phyloP scores from a whole-genome alignment of 2,329 filamentous ascomycete species.

The Colletotrichum tropicale region DNA sequence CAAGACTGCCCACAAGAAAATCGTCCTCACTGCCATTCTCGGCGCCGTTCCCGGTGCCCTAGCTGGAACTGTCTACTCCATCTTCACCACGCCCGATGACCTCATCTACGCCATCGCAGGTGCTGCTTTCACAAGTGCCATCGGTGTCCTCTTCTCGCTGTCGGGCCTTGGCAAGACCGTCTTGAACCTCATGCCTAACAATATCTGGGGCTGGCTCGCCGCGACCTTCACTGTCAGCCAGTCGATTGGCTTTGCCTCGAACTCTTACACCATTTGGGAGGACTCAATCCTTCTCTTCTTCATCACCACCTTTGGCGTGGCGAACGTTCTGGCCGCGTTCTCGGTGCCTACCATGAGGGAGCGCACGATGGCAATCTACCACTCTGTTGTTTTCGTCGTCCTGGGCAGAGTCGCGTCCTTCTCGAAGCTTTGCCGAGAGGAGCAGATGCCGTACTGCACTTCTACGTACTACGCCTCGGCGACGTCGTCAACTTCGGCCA shows the following conservation, averaged over 20 bases:
- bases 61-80: slow-evolving; percentile 33
- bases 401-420: slow-evolving; percentile 82
- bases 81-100: slow-evolving; percentile 41
- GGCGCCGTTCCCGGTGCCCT: slow-evolving; percentile 37
- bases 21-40: slow-evolving; percentile 40
- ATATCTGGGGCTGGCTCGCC: slow-evolving; percentile 87
- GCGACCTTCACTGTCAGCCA: slow-evolving; percentile 82
- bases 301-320: slow-evolving; percentile 82
- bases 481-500: slow-evolving; percentile 88
- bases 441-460: slow-evolving; percentile 96
- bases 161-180: slow-evolving; percentile 48
- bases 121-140: slow-evolving; percentile 50
- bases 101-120: slow-evolving; percentile 33
- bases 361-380: slow-evolving; percentile 78
- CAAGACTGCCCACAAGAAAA: slow-evolving; percentile 40
- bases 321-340: slow-evolving; percentile 76
- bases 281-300: slow-evolving; percentile 94
- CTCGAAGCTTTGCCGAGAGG: slow-evolving; percentile 92
- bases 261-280: slow-evolving; percentile 99
- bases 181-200: slow-evolving; percentile 67
- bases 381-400: slow-evolving; percentile 82
- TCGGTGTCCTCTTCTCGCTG: slow-evolving; percentile 44
- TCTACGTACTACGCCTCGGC: slow-evolving; percentile 96
- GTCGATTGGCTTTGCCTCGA: slow-evolving; percentile 93
- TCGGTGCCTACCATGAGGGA: slow-evolving; percentile 71